Evolutionary conservation across 2,329 filamentous ascomycete genomes (phyloP), one percentile per base, ranked within the genome.

Genomic region (Polychaeton citri): DNA sequence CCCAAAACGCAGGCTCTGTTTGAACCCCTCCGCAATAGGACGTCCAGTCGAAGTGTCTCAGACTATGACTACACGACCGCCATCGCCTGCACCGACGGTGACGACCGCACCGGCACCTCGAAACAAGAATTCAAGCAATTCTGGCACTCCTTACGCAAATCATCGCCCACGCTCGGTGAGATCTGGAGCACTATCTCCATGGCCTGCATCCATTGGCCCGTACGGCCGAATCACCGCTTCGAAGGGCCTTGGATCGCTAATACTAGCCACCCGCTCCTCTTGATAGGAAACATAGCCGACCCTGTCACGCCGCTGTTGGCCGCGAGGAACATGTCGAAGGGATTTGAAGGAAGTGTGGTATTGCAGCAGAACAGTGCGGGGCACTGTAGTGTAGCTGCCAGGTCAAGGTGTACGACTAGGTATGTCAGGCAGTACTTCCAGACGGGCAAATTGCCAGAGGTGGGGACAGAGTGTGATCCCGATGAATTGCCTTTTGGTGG

Each of bases 221-320:
- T 41, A 7, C 35, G 39, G 4, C 34, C 44, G 4, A 35, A 38
- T 19, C 43, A 41, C 43, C 34, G 40, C 8, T 50, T 44, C 28
- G 35, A 38, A 12, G 47, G 46, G n/a, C 24, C 43, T 31, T 44
- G 49, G 38, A 16, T 19, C 10, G 55, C 45, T 40, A 57, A 63
- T 18, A 72, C 66, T 4, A 57, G 62, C 4, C 63, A 71, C 42
- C 74, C 74, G 0, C 57, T 78, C 21, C 59, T 78, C 5, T 71
- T 74, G 47, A 55, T 76, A 9, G 68, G 66, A 21, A 76, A 71
- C 46, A 69, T 65, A 0, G 60, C 68, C 12, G 74, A 78, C 38
- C 74, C 75, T 0, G 69, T 79, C 1, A 77, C 73, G 0, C 72
- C 74, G 3, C 52, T 76, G 4, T 44, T 47, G 30, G 62, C 64